Evolutionary conservation across 495 filamentous ascomycete species (phyloP), one percentile per base, ranked within the genome.

Genomic region (Tuber indicum): DNA sequence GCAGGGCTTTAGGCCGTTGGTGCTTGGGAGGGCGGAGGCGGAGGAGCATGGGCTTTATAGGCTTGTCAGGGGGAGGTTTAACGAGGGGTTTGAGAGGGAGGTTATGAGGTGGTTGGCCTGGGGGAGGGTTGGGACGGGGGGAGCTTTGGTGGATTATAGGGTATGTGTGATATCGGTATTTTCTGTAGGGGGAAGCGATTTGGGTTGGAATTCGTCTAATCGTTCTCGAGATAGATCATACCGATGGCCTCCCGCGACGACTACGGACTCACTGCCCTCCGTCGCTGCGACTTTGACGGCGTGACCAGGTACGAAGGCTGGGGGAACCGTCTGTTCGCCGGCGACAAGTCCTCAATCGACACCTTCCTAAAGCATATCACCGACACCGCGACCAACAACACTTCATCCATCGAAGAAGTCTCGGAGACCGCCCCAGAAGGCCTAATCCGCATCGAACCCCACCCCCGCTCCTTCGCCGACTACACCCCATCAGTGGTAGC

Each of bases 91-190:
- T 74, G 90, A 93, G 83, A 87, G 86, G 26, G 94, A 97, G 74
- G 79, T 97, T 47, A 90, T 91, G 86, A 87, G 92, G 75, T 98
- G 94, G 94, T 85, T 97, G 75, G 96, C 96, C 5, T 99, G 94
- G 94, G 93, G 92, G 32, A 90, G 92, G 75, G 96, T 97, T 92
- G 91, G 92, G n/a, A 90, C 90, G 44, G 95, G 94, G 3, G 96
- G 96, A 7, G 84, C 97, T 26, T 87, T 99, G 16, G 89, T 91
- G 36, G 90, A 96, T 82, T 92, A 92, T 86, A 86, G 90, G 12
- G 89, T 82, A 81, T 73, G 80, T 72, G 16, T 62, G 73, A 32
- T n/a, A 62, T 71, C 36, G 17, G 4, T 66, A 19, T 17, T 36
- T 17, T 32, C 43, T 26, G 52, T 19, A 44, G 10, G 44, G 44